phyloP scores from a whole-genome alignment of 2,329 filamentous ascomycete species.

The Diaporthe citrichinensis region DNA sequence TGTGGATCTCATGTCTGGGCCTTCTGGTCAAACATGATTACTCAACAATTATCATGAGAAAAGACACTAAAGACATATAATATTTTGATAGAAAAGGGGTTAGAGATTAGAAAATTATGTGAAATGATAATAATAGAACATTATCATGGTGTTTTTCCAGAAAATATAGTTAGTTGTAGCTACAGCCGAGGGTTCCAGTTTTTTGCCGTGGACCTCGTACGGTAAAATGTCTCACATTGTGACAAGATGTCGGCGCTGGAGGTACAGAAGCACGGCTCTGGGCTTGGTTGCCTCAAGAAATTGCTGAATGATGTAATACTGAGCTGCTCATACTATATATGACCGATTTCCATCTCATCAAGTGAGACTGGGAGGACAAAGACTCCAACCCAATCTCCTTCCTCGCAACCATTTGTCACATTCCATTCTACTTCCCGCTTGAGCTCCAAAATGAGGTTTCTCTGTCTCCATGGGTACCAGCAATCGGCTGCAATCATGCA shows the following conservation, averaged over 20 bases:
- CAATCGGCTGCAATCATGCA: conserved; percentile 16
- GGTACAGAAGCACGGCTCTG: background rate
- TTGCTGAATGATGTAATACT: background rate
- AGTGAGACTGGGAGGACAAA: background rate
- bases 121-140: background rate
- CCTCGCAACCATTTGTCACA: background rate
- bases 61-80: too few species aligned
- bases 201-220: background rate
- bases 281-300: background rate
- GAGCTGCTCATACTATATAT: background rate
- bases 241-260: background rate
- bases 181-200: background rate
- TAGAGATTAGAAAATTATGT: too few species aligned
- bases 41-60: too few species aligned
- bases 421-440: background rate
- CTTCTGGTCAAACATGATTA: too few species aligned
- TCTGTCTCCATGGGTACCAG: conserved; percentile 12
- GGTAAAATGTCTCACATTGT: background rate
- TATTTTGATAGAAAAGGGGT: too few species aligned
- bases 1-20: too few species aligned
- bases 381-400: background rate
- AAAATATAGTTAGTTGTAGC: background rate
- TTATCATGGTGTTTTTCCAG: background rate
- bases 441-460: background rate
- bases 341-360: background rate